These are phyloP conservation scores for Saccharomyces pastorianus DNA, from an alignment of 1,139 yeast genomes.

Conservation along the genomic window DNA sequence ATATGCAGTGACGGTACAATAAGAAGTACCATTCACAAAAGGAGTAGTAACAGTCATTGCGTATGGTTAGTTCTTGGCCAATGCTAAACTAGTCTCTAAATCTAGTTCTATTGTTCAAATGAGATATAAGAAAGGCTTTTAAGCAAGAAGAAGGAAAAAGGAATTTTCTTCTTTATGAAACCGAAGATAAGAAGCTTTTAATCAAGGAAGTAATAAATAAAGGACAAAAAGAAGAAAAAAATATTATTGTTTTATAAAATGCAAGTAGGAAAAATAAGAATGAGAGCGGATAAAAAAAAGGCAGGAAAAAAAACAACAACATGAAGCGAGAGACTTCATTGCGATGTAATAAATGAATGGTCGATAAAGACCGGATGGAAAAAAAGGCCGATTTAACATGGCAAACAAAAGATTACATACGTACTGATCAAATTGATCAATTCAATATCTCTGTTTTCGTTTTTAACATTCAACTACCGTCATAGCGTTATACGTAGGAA, in stretches of 20 bases:
- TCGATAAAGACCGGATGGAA: background rate
- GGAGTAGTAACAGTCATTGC: conserved; percentile 26
- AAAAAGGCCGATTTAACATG: background rate
- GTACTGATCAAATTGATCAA: background rate
- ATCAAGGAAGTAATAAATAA: background rate
- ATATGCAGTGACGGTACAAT: conserved; percentile 25
- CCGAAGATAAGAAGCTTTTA: background rate
- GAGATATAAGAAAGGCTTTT: background rate
- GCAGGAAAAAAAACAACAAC: background rate
- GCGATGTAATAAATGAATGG: background rate
- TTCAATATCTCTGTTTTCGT: background rate
- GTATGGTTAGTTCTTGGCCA: background rate
- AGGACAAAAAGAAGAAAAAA: background rate
- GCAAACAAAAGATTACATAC: background rate
- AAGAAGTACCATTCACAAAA: conserved; percentile 31
- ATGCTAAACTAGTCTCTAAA: background rate
- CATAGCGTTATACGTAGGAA: background rate
- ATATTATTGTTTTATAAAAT: background rate
- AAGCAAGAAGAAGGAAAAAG: background rate
- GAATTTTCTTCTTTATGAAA: background rate
- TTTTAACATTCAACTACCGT: background rate
- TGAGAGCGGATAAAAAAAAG: background rate
- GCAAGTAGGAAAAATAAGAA: background rate
- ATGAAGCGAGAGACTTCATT: background rate
- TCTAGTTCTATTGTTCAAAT: background rate